phyloP scores from a whole-genome alignment of 495 filamentous ascomycete species.

The Hypoxylon trugodes region DNA sequence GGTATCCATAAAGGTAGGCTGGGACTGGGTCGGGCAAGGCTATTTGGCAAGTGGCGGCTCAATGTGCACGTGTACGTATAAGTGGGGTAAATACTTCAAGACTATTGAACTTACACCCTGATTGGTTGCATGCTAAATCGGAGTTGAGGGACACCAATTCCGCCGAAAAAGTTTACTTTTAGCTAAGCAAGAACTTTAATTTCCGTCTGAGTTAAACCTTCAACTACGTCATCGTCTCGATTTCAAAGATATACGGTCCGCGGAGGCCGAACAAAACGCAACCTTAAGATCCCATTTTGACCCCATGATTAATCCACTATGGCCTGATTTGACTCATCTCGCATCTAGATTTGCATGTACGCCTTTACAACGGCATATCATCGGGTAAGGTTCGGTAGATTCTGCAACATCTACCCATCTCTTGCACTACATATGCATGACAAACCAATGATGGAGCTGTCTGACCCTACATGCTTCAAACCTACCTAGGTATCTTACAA shows the following conservation, averaged over 20 bases:
- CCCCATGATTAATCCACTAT: no score
- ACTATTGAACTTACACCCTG: no score
- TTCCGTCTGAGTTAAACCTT: neutral
- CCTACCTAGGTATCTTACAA: no score
- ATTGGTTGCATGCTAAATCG: no score
- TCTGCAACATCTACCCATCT: neutral
- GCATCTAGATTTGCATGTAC: neutral
- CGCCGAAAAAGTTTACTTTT: neutral
- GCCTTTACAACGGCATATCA: conserved; percentile 10
- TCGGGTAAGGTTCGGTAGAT: neutral
- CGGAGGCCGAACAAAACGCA: neutral
- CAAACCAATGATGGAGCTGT: no score
- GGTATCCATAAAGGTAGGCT: neutral
- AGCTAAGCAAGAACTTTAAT: conserved; percentile 7
- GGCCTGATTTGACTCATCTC: neutral
- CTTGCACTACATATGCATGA: conserved; percentile 11
- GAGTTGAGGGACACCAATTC: no score
- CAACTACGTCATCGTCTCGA: neutral
- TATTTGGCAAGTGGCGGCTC: conserved; percentile 10
- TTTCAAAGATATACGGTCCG: conserved; percentile 3
- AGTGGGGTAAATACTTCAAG: conserved; percentile 10
- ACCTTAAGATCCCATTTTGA: neutral
- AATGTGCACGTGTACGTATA: conserved; percentile 24
- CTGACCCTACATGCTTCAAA: no score
- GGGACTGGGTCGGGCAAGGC: no score